Base-by-base conservation (phyloP, 2,329 filamentous ascomycete genomes). In the Huntiella omanensis region DNA sequence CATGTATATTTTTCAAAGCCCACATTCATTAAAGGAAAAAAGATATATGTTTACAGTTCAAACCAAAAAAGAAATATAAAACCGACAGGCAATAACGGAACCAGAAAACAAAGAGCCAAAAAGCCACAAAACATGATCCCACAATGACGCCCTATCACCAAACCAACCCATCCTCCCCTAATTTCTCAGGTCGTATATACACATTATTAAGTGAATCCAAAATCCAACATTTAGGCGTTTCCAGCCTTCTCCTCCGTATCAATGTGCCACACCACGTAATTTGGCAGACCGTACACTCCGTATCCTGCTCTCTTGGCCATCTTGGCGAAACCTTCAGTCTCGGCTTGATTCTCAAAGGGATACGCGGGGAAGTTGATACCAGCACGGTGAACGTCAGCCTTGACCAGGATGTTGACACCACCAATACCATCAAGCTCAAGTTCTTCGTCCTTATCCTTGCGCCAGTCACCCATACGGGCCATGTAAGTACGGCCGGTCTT, bases 291-390 rank as follows among this genome's bases (percentile, higher is more conserved):
- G 54, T 85, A 75, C 19, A 98, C 91, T 57, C 84, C 73, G 60
- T 95, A 96, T 39, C 91, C 91, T 13, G 91, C 91, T 52, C 86
- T 73, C 67, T 92, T 95, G 50, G 91, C 91, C 91, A 98, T 98
- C 62, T 92, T 94, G 34, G 91, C 91, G 58, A 98, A 98, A 5
- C 91, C 91, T 65, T 98, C 91, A 4, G 91, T 98, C 64, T 98
- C 91, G 52, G 91, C 91, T 66, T 98, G 91, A 63, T 98, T 96
- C 61, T 98, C 91, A 60, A 98, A 98, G 3, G 91, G 74, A 58
- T 98, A 98, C 59, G 77, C 79, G 6, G 91, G 91, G 63, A 98
- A 98, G 63, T 98, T 98, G 67, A 98, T 91, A 88, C 85, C 85
- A 57, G 88, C 85, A 65, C 91, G 77, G 63, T 98, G 91, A 8